phyloP scores from a whole-genome alignment of 1,284 basidiomycete genomes.

The Austropuccinia psidii region DNA sequence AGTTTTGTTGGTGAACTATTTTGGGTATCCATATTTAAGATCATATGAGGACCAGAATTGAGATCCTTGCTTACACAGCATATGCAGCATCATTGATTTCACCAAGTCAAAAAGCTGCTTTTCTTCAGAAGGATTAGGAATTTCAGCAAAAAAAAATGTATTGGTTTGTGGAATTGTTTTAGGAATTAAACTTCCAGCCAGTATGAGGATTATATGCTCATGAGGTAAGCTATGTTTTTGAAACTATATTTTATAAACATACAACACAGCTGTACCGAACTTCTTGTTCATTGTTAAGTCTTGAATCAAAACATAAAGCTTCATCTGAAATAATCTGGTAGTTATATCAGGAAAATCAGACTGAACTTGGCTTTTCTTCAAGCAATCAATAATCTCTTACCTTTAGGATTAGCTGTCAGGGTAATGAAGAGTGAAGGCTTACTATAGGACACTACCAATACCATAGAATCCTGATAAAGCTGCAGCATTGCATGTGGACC shows the following conservation, averaged over 20 bases:
- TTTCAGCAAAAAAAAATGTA: background rate
- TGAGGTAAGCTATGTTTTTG: background rate
- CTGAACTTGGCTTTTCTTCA: slow-evolving; percentile 27
- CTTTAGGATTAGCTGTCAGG: slow-evolving; percentile 49
- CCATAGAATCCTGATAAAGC: slow-evolving; percentile 48
- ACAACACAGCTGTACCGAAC: background rate
- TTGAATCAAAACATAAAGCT: background rate
- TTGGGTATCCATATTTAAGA: background rate
- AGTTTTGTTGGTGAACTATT: background rate
- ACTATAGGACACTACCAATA: slow-evolving; percentile 45
- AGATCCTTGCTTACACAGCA: background rate
- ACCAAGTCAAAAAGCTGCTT: background rate
- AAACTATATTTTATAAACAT: slow-evolving; percentile 42
- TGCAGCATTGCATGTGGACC: slow-evolving; percentile 47
- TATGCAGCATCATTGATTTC: background rate
- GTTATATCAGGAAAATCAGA: background rate
- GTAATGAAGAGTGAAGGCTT: slow-evolving; percentile 50
- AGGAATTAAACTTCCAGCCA: background rate
- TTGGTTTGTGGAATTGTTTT: background rate
- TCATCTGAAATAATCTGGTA: background rate
- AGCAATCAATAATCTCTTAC: slow-evolving; percentile 47
- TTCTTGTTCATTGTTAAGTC: background rate
- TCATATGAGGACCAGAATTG: background rate
- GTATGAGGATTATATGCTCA: background rate
- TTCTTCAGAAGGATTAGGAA: background rate